Conservation (phyloP, 2,329 filamentous ascomycete species). For the Intubia oerlemansii region DNA sequence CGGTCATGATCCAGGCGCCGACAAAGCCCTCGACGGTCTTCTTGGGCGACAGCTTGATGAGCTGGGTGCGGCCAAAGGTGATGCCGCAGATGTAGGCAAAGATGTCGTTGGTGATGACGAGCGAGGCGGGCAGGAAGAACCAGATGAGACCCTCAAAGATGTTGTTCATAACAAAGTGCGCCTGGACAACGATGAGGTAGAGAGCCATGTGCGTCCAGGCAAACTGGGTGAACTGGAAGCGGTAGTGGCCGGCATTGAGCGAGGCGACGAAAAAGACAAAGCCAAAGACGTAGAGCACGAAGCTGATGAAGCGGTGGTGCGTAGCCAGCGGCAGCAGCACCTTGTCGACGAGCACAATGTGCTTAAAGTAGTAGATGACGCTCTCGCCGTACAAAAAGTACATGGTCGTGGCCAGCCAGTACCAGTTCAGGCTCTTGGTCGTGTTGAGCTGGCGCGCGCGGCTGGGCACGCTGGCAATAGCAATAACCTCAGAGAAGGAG, state of each 20-base stretch:
- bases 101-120: constrained; percentile 98
- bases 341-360: constrained; percentile 86
- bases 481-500: constrained; percentile 98
- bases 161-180: constrained; percentile 99
- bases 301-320: constrained; percentile 96
- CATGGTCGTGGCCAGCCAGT: constrained; percentile 97
- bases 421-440: constrained; percentile 96
- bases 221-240: constrained; percentile 97
- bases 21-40: constrained; percentile 98
- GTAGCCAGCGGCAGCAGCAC: constrained; percentile 84
- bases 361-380: constrained; percentile 99
- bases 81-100: constrained; percentile 97
- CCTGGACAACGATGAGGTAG: constrained; percentile 91
- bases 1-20: constrained; percentile 87
- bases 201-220: constrained; percentile 99
- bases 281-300: constrained; percentile 92
- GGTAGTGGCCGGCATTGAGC: constrained; percentile 86
- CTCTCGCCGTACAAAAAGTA: constrained; percentile 98
- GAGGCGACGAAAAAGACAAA: constrained; percentile 97
- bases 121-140: constrained; percentile 89
- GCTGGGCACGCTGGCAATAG: constrained; percentile 86
- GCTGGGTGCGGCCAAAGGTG: constrained; percentile 83
- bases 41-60: constrained; percentile 96
- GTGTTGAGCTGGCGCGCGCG: constrained; percentile 77
- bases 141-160: constrained; percentile 99